These are phyloP conservation scores for Ramalina intermedia DNA, from an alignment of 495 filamentous ascomycete species.

Conservation along the genomic window DNA sequence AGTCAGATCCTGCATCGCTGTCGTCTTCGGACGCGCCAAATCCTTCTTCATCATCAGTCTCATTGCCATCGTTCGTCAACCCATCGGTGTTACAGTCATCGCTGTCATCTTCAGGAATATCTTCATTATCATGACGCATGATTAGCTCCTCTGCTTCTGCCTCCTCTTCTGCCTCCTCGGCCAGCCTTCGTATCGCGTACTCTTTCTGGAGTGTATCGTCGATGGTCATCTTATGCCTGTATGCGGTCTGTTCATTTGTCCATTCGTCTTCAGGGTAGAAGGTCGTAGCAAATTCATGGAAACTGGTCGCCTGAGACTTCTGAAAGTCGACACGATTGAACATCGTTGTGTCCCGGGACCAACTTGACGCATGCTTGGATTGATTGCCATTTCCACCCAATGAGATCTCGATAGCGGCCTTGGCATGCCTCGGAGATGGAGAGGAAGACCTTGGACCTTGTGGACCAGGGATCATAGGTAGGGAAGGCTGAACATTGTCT, in stretches of 20 bases:
- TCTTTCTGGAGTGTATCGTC: constrained; percentile 85
- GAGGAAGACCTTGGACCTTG: too few species aligned
- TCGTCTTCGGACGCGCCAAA: constrained; percentile 83
- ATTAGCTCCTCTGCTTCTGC: constrained; percentile 57
- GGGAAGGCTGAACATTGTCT: too few species aligned
- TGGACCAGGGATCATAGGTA: too few species aligned
- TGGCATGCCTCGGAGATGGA: too few species aligned
- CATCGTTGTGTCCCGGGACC: not conserved
- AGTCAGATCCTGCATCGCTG: constrained; percentile 58
- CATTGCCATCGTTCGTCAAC: constrained; percentile 56
- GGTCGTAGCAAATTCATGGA: constrained; percentile 87
- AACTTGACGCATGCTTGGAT: too few species aligned
- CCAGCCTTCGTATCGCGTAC: constrained; percentile 70
- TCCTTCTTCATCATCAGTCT: constrained; percentile 91
- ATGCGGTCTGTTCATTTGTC: constrained; percentile 51
- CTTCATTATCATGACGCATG: constrained; percentile 43
- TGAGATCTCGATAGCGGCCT: too few species aligned
- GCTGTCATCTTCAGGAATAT: constrained; percentile 25
- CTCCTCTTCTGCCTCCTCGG: constrained; percentile 83
- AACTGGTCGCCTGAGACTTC: constrained; percentile 54
- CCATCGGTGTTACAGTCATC: constrained; percentile 38
- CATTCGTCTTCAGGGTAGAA: constrained; percentile 73
- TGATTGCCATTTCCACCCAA: too few species aligned
- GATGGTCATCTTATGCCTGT: constrained; percentile 61
- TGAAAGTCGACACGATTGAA: constrained; percentile 32